Evolutionary conservation across 2,329 filamentous ascomycete genomes (phyloP), one percentile per base, ranked within the genome.

Genomic region (Phialophora tarda): DNA sequence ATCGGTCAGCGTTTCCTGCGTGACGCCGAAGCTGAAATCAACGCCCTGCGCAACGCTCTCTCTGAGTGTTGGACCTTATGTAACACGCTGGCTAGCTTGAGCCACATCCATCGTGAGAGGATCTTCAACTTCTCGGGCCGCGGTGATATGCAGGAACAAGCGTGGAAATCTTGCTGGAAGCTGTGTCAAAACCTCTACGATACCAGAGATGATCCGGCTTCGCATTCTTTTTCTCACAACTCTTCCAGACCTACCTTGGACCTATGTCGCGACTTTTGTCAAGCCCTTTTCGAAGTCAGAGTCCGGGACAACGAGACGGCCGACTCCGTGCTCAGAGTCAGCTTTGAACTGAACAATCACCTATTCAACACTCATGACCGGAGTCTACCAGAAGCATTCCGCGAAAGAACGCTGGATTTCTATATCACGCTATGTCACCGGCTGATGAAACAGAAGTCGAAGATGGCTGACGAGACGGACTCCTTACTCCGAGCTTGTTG

Each of bases 271-370:
- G 92, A 96, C 71, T 97, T 98, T 75, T 97, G 93, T 73, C 93
- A 97, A 78, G 87, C 92, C 0, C 82, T 97, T 11, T 98, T 97
- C 74, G 93, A 97, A 74, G 89, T 94, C 21, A 86, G 93, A 47
- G 85, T 90, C 66, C 88, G 88, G 70, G 88, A 89, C 59, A 90
- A 96, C 69, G 92, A 95, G 73, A 81, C 87, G 1, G 86, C 90
- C 0, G 94, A 98, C 77, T 96, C 93, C 0, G 89, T 97, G 14
- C 80, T 98, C 55, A 85, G 94, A 56, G 93, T 97, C 71, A 97
- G 92, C 79, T 97, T 97, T 75, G 94, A 97, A 79, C 83, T 97
- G 26, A 97, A 96, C 79, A 97, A 96, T 73, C 93, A 98, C 77
- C 84, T 98, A 1, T 97, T 94, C 80, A 97, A 94, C 75, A 93